Evolutionary conservation across 306 rosid genomes (phyloP).

Genomic region (Abrus pulchellus): DNA sequence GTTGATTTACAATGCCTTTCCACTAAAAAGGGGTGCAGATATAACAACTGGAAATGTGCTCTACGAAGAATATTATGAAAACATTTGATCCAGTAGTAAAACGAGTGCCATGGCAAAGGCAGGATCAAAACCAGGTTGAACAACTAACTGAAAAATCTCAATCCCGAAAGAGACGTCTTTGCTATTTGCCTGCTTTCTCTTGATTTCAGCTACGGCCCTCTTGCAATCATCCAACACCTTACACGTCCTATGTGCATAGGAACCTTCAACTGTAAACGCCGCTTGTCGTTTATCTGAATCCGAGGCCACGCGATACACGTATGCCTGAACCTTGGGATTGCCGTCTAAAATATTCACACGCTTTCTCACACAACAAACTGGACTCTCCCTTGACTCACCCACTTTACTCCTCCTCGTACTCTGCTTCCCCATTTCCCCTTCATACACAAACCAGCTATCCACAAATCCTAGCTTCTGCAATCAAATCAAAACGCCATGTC

Average conservation of each 20-base stretch:
- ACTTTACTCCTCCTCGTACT: slow-evolving; percentile 1
- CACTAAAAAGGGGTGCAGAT: not conserved
- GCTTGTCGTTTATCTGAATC: slow-evolving; percentile 48
- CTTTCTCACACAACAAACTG: slow-evolving; percentile 72
- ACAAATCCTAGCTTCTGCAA: slow-evolving; percentile 65
- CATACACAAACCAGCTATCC: slow-evolving; percentile 74
- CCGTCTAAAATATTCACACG: slow-evolving; percentile 55
- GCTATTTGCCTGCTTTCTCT: slow-evolving; percentile 64
- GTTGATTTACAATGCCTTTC: not conserved
- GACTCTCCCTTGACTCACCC: slow-evolving; percentile 46
- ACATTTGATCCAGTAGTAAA: slow-evolving; percentile 82
- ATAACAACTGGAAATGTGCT: not conserved
- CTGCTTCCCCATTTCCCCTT: slow-evolving; percentile 64
- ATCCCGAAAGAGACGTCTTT: slow-evolving; percentile 73
- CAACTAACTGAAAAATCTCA: slow-evolving; percentile 81
- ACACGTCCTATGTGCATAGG: slow-evolving; percentile 73
- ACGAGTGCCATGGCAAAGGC: slow-evolving; percentile 87
- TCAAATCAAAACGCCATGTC: slow-evolving; percentile 17
- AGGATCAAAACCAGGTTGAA: slow-evolving; percentile 75
- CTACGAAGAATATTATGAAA: slow-evolving; percentile 45
- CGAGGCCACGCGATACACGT: slow-evolving; percentile 52
- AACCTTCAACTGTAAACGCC: slow-evolving; percentile 70
- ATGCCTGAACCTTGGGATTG: slow-evolving; percentile 62
- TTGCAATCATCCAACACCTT: slow-evolving; percentile 68
- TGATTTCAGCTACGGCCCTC: slow-evolving; percentile 73